Base-by-base conservation (phyloP, 2,329 filamentous ascomycete species). In the Beauveria australis region DNA sequence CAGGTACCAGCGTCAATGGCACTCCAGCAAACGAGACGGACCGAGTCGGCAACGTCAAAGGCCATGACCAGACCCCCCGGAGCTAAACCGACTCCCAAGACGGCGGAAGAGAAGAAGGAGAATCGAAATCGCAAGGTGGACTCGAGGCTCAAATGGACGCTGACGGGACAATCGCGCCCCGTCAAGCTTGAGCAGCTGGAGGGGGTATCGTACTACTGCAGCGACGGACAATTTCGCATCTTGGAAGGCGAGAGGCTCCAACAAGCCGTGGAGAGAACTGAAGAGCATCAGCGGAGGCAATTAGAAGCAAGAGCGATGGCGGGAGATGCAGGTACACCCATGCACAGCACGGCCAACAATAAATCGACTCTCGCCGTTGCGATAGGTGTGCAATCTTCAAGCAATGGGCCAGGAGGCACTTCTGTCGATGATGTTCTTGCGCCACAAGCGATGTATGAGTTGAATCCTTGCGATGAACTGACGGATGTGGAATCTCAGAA, bases 61-160 rank as follows among this genome's bases (percentile, higher is more conserved):
- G n/a, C 49, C n/a, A 22, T 12, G 14, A 5, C 22, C 30, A 54
- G 28, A 30, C n/a, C 30, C 1, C 44, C 41, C 48, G 54, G 44
- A 22, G 18, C 41, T 10, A 48, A 24, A 44, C 24, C 14, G 30
- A 7, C 44, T 18, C 49, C 51, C 9, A 60, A 48, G 58, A 60
- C 49, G 4, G 58, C 58, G n/a, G 51, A 53, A 24, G 41, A 60
- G 16, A 60, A 54, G 58, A 60, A 54, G 26, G 43, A 40, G 22
- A 49, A 26, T 12, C 48, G 58, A 33, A 53, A 60, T 14, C 51
- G 49, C 43, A 49, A 60, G 22, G 41, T 30, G 5, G 58, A 54
- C 30, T 51, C 40, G 24, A 53, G 48, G 30, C 47, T 54, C 33
- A 9, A 43, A 30, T 60, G 58, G 58, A 60, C 33, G 9, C 51